Percentiles rank a stretch among this genome's conserved stretches.
Conservation (phyloP, 768 basidiomycete species). For the Thelephora aurantiotincta region DNA sequence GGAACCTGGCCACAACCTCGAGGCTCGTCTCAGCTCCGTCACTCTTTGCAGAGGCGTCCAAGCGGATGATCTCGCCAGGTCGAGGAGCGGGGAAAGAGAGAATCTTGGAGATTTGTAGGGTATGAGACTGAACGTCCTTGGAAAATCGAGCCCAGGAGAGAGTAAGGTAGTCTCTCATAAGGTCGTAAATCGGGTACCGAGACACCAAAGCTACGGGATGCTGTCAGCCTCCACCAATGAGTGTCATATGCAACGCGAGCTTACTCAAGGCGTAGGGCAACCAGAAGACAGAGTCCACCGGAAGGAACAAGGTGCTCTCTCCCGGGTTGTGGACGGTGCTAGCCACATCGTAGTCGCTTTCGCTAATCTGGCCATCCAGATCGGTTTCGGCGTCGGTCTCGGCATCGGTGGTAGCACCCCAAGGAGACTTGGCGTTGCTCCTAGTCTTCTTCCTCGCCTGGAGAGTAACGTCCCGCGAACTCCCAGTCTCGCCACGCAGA, state of each 20-base stretch:
- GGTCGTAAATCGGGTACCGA: conserved; percentile 85
- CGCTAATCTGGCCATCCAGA: conserved; percentile 52
- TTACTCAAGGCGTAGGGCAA: conserved; percentile 83
- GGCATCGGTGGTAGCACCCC: conserved; percentile 43
- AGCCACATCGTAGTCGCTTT: conserved; percentile 76
- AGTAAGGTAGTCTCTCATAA: conserved; percentile 93
- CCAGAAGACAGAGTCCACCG: conserved; percentile 89
- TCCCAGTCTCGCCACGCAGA: conserved; percentile 30
- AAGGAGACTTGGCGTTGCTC: conserved; percentile 51
- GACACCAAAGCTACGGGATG: conserved; percentile 64
- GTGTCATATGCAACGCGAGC: conserved; percentile 13
- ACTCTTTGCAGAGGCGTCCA: conserved; percentile 42
- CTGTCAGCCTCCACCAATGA: conserved; percentile 1
- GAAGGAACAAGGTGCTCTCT: conserved; percentile 79
- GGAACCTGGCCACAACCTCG: conserved; percentile 82
- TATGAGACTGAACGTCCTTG: conserved; percentile 88
- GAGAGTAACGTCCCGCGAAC: conserved; percentile 36
- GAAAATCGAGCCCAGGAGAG: conserved; percentile 90
- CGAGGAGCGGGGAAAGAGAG: conserved; percentile 79
- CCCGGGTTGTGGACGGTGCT: conserved; percentile 74
- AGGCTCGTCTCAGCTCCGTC: conserved; percentile 31
- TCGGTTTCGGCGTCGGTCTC: conserved; percentile 57
- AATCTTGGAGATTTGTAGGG: conserved; percentile 80
- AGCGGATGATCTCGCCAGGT: conserved; percentile 72
- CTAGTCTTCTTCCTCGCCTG: conserved; percentile 44